Base-by-base conservation (phyloP, 345 rosid genomes). In the Trapa bicornis region DNA sequence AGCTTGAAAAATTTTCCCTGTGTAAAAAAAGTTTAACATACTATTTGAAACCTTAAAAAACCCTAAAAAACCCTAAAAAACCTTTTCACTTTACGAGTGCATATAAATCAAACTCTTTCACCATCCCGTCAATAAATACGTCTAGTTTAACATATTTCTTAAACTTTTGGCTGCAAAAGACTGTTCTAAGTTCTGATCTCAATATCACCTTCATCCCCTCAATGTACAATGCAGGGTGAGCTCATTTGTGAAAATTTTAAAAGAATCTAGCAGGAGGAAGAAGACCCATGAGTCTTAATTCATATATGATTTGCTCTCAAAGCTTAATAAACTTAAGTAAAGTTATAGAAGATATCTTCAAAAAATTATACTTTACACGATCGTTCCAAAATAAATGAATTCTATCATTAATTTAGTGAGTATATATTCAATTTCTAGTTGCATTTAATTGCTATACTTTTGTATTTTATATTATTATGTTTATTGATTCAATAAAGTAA, bases 111-210 rank as follows among this genome's bases (percentile, higher is more conserved):
- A 86, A 88, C 74, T 67, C 83, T 57, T 80, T 88, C 62, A 79
- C 78, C 1, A 47, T 77, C 53, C 80, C 84, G 76, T 72, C 81
- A 87, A 89, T 63, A 71, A 73, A 62, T 74, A 85, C 65, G 74
- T 94, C 45, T 97, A 93, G 72, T 81, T 88, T 85, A 93, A 88
- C 65, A 85, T 93, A 82, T 88, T 82, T 79, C 90, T 93, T 4
- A 97, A 93, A 69, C 96, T 97, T 6, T 78, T 82, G 54, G 94
- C 97, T 37, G 94, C 94, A n/a, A 39, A 87, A 88, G 69, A 76
- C 79, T 3, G 97, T 88, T 52, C 75, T 93, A 4, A 76, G 81
- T 39, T 93, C 98, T 3, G 72, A 75, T 37, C 70, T 93, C n/a
- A 67, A 83, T 66, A 79, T 90, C 74, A 93, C 84, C 16, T 86